Base-by-base conservation (phyloP, 768 basidiomycete species). In the Trametes elegans region DNA sequence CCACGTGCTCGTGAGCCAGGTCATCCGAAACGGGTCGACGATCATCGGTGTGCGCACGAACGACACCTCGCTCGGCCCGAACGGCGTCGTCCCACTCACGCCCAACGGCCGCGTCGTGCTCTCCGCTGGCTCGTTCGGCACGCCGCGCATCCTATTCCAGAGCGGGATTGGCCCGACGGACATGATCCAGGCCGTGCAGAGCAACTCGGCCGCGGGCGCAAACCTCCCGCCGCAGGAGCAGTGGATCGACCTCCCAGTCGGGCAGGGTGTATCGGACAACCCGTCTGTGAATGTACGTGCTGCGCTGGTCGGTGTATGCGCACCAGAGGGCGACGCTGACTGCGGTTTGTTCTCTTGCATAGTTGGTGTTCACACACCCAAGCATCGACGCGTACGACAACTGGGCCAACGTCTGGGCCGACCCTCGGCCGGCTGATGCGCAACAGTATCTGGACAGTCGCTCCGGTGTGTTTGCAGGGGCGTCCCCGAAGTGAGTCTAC, bases 321-420 rank as follows among this genome's bases (percentile, higher is more conserved):
- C 9, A 10, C 2, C 19, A 21, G 18, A 6, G 14, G 26, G 19
- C 34, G 45, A 46, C 18, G 1, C n/a, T n/a, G n/a, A n/a, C n/a
- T n/a, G n/a, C n/a, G n/a, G n/a, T n/a, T n/a, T n/a, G n/a, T n/a
- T n/a, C n/a, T 46, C 8, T 5, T 27, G 13, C 18, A 9, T 53
- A 82, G 79, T 67, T 84, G 61, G 80, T 85, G 19, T 84, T 86
- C 71, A 83, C 80, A 5, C 83, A 85, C 64, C 83, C 83, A 2
- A 72, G 72, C 34, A 73, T 86, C 57, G 81, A 85, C 62, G 76
- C 81, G 1, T 84, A 84, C 62, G 81, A 85, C n/a, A 84, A 83
- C 67, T 86, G 83, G 84, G 78, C 77, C 2, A 60, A 76, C 34
- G 79, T 84, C 3, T 84, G 79, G 81, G 67, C 69, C 28, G 69